These are phyloP conservation scores for Penicillium sp. DNA, from an alignment of 2,329 filamentous ascomycete genomes.

Conservation along the genomic window DNA sequence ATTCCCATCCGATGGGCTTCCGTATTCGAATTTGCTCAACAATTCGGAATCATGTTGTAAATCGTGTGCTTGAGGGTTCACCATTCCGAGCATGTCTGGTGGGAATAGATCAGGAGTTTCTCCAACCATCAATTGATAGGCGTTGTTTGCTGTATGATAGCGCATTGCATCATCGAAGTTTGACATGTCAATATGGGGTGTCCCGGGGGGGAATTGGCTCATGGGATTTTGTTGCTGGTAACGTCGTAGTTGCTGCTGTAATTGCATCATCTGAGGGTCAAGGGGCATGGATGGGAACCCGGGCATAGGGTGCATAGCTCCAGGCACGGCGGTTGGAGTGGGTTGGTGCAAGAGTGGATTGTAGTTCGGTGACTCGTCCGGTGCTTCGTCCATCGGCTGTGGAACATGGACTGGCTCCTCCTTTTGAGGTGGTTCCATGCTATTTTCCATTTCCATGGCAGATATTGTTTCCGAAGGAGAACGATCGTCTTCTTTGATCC, in stretches of 20 bases:
- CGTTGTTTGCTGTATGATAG: constrained; percentile 37
- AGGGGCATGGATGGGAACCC: constrained; percentile 56
- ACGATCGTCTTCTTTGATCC: constrained; percentile 30
- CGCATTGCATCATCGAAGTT: constrained; percentile 44
- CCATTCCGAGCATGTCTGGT: constrained; percentile 41
- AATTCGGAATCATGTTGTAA: constrained; percentile 45
- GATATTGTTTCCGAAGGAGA: constrained; percentile 17
- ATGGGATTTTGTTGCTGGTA: constrained; percentile 44
- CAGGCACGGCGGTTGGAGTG: constrained; percentile 36
- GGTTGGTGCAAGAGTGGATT: constrained; percentile 35
- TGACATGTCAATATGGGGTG: constrained; percentile 34
- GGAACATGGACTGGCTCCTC: constrained; percentile 16
- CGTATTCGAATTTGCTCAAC: constrained; percentile 42
- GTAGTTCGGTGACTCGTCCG: constrained; percentile 26
- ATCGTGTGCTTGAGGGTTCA: constrained; percentile 41
- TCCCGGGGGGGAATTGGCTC: constrained; percentile 36
- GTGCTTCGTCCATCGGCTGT: constrained; percentile 28
- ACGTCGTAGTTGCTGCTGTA: constrained; percentile 47
- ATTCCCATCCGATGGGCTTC: constrained; percentile 39
- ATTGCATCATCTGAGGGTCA: constrained; percentile 63
- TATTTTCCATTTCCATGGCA: constrained; percentile 14
- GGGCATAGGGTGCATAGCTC: constrained; percentile 41
- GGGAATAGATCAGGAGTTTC: constrained; percentile 42
- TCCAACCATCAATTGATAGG: constrained; percentile 47
- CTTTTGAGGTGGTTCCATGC: constrained; percentile 18